These are phyloP conservation scores for Pseudocercospora fuligena DNA, from an alignment of 2,329 filamentous ascomycete species.

Conservation along the genomic window DNA sequence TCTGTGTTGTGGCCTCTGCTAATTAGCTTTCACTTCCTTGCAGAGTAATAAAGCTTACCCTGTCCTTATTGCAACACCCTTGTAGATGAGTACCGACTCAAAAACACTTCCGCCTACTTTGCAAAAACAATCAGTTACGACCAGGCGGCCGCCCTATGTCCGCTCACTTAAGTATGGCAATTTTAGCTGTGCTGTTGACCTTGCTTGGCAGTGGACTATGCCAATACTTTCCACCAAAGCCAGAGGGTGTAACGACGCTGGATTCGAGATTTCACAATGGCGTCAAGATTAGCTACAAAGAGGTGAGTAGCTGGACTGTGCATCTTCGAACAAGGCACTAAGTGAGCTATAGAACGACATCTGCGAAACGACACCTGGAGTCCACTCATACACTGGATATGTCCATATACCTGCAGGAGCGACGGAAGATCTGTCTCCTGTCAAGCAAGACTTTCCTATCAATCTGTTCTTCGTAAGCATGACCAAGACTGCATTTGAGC, in stretches of 20 bases:
- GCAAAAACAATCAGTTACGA: background rate
- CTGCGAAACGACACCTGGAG: slow-evolving; percentile 62
- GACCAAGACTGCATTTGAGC: background rate
- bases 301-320: background rate
- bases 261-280: slow-evolving; percentile 46
- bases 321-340: background rate
- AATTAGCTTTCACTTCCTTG: slow-evolving; percentile 1
- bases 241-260: slow-evolving; percentile 46
- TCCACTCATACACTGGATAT: slow-evolving; percentile 64
- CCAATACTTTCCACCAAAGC: slow-evolving; percentile 45
- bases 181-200: background rate
- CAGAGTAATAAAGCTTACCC: background rate
- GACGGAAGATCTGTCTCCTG: slow-evolving; percentile 1
- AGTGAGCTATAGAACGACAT: slow-evolving; percentile 38
- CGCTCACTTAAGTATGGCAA: background rate
- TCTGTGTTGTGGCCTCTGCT: background rate
- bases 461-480: slow-evolving; percentile 17
- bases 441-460: slow-evolving; percentile 12
- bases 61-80: background rate
- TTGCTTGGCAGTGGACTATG: background rate
- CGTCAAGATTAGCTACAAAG: slow-evolving; percentile 29
- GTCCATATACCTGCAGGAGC: slow-evolving; percentile 51
- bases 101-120: background rate
- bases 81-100: background rate
- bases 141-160: background rate